Conservation (phyloP, 2,329 filamentous ascomycete species). For the Akanthomyces muscarius region DNA sequence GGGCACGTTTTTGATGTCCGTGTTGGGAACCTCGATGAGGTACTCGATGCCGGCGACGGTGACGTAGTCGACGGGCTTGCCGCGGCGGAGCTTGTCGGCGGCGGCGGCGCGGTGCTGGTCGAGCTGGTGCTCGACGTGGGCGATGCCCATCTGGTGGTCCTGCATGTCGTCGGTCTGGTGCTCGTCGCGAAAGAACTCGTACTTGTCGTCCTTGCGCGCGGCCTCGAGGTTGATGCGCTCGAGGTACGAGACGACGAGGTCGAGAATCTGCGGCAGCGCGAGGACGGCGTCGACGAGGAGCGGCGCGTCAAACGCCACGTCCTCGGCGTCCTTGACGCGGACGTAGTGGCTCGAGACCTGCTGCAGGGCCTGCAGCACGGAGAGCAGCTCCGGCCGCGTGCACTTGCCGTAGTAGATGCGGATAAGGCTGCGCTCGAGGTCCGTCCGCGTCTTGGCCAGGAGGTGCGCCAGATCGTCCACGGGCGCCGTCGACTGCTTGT, state of each 20-base stretch:
- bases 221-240: constrained; percentile 82
- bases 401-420: constrained; percentile 98
- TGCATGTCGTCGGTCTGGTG: constrained; percentile 86
- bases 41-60: constrained; percentile 91
- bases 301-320: constrained; percentile 68
- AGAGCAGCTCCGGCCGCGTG: constrained; percentile 80
- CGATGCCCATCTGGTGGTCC: constrained; percentile 85
- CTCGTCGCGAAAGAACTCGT: constrained; percentile 83
- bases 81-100: constrained; percentile 67
- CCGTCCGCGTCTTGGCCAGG: constrained; percentile 66
- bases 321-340: constrained; percentile 57
- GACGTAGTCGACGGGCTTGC: constrained; percentile 63
- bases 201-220: constrained; percentile 85
- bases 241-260: constrained; percentile 69
- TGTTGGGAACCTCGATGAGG: constrained; percentile 85
- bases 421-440: constrained; percentile 89
- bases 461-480: constrained; percentile 73
- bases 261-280: constrained; percentile 70
- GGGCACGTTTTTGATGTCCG: constrained; percentile 78
- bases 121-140: constrained; percentile 85
- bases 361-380: constrained; percentile 80
- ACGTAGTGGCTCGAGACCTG: constrained; percentile 74
- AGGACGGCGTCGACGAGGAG: constrained; percentile 69
- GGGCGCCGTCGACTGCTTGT: constrained; percentile 59
- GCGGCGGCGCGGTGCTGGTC: constrained; percentile 70